Evolutionary conservation across 2,329 filamentous ascomycete species (phyloP).

Genomic region (Pseudocercospora vitis): DNA sequence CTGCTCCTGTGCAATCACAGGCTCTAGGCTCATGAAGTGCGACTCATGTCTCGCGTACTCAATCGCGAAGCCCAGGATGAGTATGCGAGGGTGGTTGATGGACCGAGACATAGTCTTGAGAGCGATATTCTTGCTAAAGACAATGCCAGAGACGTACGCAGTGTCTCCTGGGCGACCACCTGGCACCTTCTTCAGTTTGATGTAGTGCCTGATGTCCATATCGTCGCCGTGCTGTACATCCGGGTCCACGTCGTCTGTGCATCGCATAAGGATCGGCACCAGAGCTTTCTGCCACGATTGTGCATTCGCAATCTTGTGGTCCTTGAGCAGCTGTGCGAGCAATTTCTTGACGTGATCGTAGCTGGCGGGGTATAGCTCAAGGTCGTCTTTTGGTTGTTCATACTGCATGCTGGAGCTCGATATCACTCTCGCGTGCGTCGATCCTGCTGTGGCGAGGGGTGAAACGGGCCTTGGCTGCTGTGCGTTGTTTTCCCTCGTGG

Average conservation of each 20-base stretch:
- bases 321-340: conserved; percentile 77
- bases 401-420: conserved; percentile 76
- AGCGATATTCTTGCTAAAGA: conserved; percentile 96
- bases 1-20: conserved; percentile 92
- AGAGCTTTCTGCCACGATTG: conserved; percentile 86
- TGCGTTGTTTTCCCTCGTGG: conserved; percentile 31
- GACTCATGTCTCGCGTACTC: conserved; percentile 92
- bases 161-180: conserved; percentile 88
- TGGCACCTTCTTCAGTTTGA: conserved; percentile 95
- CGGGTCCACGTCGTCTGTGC: conserved; percentile 91
- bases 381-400: conserved; percentile 31
- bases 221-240: conserved; percentile 88
- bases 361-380: conserved; percentile 84
- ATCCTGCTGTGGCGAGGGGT: conserved; percentile 18
- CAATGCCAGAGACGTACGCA: conserved; percentile 92
- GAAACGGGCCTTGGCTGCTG: conserved; percentile 18
- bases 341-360: conserved; percentile 84
- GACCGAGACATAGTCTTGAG: conserved; percentile 93
- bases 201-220: conserved; percentile 96
- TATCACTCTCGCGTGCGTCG: conserved; percentile 45
- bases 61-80: conserved; percentile 91
- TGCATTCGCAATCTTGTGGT: conserved; percentile 70
- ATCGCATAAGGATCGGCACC: conserved; percentile 83
- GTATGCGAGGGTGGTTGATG: conserved; percentile 78
- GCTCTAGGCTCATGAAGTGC: conserved; percentile 97